Evolutionary conservation across 306 rosid species (phyloP).

Genomic region (Gynostemma pentaphyllum): DNA sequence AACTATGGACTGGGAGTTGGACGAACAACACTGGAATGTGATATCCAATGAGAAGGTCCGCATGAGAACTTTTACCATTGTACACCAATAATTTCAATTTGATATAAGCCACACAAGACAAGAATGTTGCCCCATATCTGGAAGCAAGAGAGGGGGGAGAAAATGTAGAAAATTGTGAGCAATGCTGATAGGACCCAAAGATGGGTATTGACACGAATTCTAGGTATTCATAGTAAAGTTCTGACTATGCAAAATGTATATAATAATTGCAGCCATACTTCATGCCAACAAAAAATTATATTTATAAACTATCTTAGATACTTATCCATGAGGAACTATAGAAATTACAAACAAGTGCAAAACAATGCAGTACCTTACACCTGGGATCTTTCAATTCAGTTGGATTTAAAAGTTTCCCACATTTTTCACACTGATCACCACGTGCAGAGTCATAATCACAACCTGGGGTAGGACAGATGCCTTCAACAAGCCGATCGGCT

Average conservation of each 20-base stretch:
- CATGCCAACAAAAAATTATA: too few relatives aligned
- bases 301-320: too few relatives aligned
- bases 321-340: too few relatives aligned
- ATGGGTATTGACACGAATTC: too few relatives aligned
- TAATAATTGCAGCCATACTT: too few relatives aligned
- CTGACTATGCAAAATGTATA: too few relatives aligned
- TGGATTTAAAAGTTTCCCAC: slow-evolving; percentile 85
- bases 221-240: too few relatives aligned
- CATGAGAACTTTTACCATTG: too few relatives aligned
- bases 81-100: too few relatives aligned
- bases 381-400: slow-evolving; percentile 72
- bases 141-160: neutral
- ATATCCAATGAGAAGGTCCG: neutral
- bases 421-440: slow-evolving; percentile 94
- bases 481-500: slow-evolving; percentile 93
- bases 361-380: slow-evolving; percentile 58
- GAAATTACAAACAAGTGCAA: too few relatives aligned
- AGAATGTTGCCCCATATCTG: too few relatives aligned
- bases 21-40: neutral
- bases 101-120: too few relatives aligned
- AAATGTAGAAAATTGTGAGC: neutral
- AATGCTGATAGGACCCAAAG: neutral
- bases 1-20: neutral
- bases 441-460: slow-evolving; percentile 89
- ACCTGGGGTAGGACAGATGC: slow-evolving; percentile 62